Percentiles rank a stretch among this genome's conserved stretches.
Conservation (phyloP, 2,329 filamentous ascomycete species). For the Huntiella abstrusa region DNA sequence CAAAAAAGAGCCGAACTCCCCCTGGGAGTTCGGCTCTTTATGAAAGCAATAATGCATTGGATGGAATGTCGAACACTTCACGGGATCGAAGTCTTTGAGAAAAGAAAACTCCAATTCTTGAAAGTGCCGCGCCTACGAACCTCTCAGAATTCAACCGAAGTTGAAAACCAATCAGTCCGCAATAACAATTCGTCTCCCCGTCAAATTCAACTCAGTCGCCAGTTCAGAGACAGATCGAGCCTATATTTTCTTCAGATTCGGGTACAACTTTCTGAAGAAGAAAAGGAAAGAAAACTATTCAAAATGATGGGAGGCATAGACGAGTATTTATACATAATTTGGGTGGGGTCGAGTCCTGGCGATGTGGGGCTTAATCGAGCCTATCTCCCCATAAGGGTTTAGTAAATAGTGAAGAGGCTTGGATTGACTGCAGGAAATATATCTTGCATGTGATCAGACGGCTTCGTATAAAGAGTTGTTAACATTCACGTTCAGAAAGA, state of each 20-base stretch:
- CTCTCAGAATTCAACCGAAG: constrained; percentile 11
- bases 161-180: constrained; percentile 11
- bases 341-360: neutral
- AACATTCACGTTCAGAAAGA: too few species aligned
- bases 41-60: constrained; percentile 2
- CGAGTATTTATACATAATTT: constrained; percentile 7
- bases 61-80: constrained; percentile 39
- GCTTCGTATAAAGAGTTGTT: too few species aligned
- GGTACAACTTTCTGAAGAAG: constrained; percentile 33
- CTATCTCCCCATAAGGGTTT: too few species aligned
- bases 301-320: constrained; percentile 1
- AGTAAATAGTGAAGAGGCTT: too few species aligned
- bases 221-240: constrained; percentile 23
- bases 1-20: neutral
- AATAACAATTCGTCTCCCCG: constrained; percentile 34
- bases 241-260: constrained; percentile 33
- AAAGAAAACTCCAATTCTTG: constrained; percentile 43
- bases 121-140: constrained; percentile 28
- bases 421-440: too few species aligned
- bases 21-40: neutral
- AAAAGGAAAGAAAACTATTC: constrained; percentile 19
- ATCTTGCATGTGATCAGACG: too few species aligned
- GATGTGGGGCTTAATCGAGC: neutral
- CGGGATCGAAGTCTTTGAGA: constrained; percentile 32
- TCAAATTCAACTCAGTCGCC: constrained; percentile 37